Conservation (phyloP, 225 moss, liverwort and hornwort species). For the Pseudoscleropodium purum region DNA sequence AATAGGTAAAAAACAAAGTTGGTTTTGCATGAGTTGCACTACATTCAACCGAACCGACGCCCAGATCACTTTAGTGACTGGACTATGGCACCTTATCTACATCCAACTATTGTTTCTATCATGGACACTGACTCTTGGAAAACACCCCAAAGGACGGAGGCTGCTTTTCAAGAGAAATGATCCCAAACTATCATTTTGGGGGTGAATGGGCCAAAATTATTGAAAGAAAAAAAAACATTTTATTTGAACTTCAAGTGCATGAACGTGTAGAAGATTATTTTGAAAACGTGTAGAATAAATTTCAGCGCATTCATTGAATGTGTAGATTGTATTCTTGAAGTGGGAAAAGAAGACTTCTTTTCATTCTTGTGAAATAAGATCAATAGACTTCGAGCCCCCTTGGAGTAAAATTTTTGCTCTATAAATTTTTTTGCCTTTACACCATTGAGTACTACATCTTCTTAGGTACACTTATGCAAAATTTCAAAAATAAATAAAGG, state of each 20-base stretch:
- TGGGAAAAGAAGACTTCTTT: neutral
- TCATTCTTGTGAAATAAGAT: accelerated
- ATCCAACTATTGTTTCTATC: no score
- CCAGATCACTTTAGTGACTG: neutral
- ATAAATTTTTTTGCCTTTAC: accelerated
- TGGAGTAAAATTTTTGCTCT: neutral
- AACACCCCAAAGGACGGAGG: neutral
- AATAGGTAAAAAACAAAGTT: neutral
- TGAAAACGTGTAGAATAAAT: neutral
- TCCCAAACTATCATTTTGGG: neutral
- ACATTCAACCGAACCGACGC: neutral
- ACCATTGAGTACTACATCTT: neutral
- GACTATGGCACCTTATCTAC: neutral
- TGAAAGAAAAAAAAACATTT: neutral
- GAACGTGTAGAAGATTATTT: neutral
- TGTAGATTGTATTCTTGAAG: neutral
- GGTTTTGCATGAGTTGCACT: neutral
- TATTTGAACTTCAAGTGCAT: accelerated
- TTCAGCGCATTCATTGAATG: neutral
- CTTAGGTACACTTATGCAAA: neutral
- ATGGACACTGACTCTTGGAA: no score
- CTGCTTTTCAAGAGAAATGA: neutral
- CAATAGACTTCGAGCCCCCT: accelerated
- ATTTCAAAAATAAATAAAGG: neutral
- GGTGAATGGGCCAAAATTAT: no score